A percentile compares a stretch with the other conserved stretches of the same genome.
phyloP scores from a whole-genome alignment of 2,329 filamentous ascomycete species.

The Microdochium nivale region DNA sequence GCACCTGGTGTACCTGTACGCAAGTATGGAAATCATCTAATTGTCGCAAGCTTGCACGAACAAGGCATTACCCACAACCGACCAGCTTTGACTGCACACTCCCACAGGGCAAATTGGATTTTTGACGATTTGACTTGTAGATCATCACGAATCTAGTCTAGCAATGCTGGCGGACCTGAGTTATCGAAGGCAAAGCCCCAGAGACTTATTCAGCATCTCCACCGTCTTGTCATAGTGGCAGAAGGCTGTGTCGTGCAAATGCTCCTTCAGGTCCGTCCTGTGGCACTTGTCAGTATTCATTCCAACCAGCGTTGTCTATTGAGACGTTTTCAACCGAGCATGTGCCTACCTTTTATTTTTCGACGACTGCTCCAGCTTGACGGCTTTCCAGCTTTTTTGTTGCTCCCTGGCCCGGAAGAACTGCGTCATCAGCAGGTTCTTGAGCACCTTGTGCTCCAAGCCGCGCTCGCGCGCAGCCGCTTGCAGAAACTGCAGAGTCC shows the following conservation, averaged over 20 bases:
- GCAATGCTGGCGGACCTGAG: too few relatives aligned
- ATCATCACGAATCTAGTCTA: too few relatives aligned
- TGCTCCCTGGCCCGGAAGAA: slow-evolving; percentile 12
- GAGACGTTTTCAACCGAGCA: neutral
- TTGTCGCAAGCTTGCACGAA: too few relatives aligned
- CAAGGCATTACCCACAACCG: too few relatives aligned
- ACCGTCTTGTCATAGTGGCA: slow-evolving; percentile 62
- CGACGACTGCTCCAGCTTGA: neutral
- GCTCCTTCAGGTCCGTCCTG: slow-evolving; percentile 10
- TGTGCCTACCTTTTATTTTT: slow-evolving; percentile 7
- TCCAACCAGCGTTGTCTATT: too few relatives aligned
- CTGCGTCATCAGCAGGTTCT: slow-evolving; percentile 52
- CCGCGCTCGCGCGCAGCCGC: slow-evolving; percentile 55
- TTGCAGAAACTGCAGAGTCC: slow-evolving; percentile 63
- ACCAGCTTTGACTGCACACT: too few relatives aligned
- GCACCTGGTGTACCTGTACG: too few relatives aligned
- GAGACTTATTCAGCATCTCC: slow-evolving; percentile 64
- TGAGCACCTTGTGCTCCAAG: slow-evolving; percentile 64
- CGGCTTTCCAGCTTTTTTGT: slow-evolving; percentile 17
- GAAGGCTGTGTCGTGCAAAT: slow-evolving; percentile 28
- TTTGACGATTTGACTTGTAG: too few relatives aligned
- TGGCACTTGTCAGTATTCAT: slow-evolving; percentile 6
- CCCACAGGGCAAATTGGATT: too few relatives aligned
- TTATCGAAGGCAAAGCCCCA: slow-evolving; percentile 56
- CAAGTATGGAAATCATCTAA: too few relatives aligned